Evolutionary conservation across 306 rosid genomes (phyloP).

Genomic region (Acmispon strigosus): DNA sequence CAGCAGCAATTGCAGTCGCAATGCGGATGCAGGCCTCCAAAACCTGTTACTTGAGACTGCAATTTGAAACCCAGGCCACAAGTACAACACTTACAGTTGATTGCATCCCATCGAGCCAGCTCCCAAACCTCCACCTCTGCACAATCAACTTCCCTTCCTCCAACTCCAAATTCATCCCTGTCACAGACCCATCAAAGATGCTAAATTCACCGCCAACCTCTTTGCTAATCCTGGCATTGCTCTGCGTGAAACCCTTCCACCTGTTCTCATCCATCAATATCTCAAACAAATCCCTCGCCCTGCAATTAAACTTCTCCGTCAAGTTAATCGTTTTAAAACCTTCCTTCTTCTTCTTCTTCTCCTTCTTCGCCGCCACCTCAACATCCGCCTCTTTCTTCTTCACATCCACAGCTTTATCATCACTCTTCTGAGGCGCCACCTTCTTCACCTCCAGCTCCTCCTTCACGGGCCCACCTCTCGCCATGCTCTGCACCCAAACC

Average conservation of each 20-base stretch:
- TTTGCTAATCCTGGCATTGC: constrained; percentile 78
- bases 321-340: constrained; percentile 51
- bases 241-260: constrained; percentile 89
- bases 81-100: constrained; percentile 44
- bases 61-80: too few species aligned
- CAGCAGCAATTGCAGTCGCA: too few species aligned
- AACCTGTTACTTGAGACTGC: too few species aligned
- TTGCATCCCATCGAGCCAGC: constrained; percentile 69
- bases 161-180: constrained; percentile 67
- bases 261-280: constrained; percentile 92
- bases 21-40: too few species aligned
- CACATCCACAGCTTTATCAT: not conserved
- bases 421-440: constrained; percentile 17
- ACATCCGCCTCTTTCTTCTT: not conserved
- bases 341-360: constrained; percentile 41
- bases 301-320: constrained; percentile 88
- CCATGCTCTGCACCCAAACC: constrained; percentile 68
- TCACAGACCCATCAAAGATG: constrained; percentile 81
- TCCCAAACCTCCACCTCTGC: constrained; percentile 94
- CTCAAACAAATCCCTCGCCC: constrained; percentile 69
- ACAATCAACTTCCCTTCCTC: constrained; percentile 68
- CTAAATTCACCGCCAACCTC: constrained; percentile 74
- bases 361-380: constrained; percentile 13
- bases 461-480: constrained; percentile 80
- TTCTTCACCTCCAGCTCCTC: constrained; percentile 70